These are phyloP conservation scores for Entomophthora muscae DNA, from an alignment of 371 early-diverging fungal genomes.

Conservation along the genomic window DNA sequence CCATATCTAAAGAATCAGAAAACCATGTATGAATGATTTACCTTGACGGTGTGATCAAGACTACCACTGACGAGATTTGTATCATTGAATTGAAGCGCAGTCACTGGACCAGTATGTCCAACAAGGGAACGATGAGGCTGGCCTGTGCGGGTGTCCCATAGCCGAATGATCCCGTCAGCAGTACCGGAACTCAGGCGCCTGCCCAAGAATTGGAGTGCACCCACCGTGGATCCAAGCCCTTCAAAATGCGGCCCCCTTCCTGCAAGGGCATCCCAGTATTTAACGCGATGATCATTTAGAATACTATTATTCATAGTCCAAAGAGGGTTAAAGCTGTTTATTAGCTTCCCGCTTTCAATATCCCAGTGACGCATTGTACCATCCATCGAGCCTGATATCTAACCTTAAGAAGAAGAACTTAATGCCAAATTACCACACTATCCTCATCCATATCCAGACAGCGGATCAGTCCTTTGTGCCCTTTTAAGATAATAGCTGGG, in stretches of 20 bases:
- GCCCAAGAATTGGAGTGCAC: slow-evolving; percentile 61
- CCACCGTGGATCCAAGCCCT: slow-evolving; percentile 34
- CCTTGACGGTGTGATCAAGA: slow-evolving; percentile 52
- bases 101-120: slow-evolving; percentile 51
- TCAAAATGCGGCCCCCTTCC: slow-evolving; percentile 14
- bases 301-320: slow-evolving; percentile 33
- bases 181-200: slow-evolving; percentile 72
- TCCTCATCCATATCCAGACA: slow-evolving; percentile 26
- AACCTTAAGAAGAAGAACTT: not conserved
- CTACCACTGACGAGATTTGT: slow-evolving; percentile 58
- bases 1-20: slow-evolving; percentile 45
- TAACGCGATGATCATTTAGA: slow-evolving; percentile 8
- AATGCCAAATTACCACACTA: slow-evolving; percentile 17
- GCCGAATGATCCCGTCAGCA: slow-evolving; percentile 62
- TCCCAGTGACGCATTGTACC: slow-evolving; percentile 83
- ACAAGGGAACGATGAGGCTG: slow-evolving; percentile 47
- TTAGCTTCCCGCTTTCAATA: slow-evolving; percentile 46
- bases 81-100: slow-evolving; percentile 61
- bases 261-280: slow-evolving; percentile 4
- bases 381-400: slow-evolving; percentile 75
- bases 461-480: slow-evolving; percentile 31
- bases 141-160: slow-evolving; percentile 46
- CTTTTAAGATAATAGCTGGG: slow-evolving; percentile 23
- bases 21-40: slow-evolving; percentile 16
- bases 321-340: slow-evolving; percentile 39